Evolutionary conservation across 441 rosid species (phyloP).

Genomic region (Pelargonium exstipulatum): DNA sequence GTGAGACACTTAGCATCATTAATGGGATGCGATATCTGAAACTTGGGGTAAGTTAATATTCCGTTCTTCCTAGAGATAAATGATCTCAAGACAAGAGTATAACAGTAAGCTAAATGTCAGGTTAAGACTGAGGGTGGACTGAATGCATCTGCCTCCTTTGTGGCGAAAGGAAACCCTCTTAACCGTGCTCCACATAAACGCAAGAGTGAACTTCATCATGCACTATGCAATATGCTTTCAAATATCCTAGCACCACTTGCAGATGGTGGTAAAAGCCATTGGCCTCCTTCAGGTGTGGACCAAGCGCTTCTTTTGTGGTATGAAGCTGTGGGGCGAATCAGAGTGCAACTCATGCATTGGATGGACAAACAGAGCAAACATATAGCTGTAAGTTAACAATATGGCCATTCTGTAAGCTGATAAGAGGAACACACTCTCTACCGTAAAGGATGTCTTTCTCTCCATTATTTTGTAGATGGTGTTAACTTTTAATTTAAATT

Average conservation of each 20-base stretch:
- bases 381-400: constrained; percentile 60
- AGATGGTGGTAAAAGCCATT: constrained; percentile 90
- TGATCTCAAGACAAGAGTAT: constrained; percentile 24
- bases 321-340: constrained; percentile 95
- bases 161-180: constrained; percentile 97
- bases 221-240: constrained; percentile 96
- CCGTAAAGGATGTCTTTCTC: not conserved
- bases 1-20: constrained; percentile 89
- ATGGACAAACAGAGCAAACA: constrained; percentile 99
- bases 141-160: constrained; percentile 97
- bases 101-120: constrained; percentile 42
- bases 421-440: not conserved
- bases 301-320: constrained; percentile 91
- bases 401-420: not conserved
- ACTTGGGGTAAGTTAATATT: constrained; percentile 73
- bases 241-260: constrained; percentile 94
- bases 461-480: not conserved
- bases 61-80: constrained; percentile 12
- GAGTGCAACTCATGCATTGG: constrained; percentile 84
- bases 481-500: not conserved
- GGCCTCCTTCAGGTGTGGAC: constrained; percentile 98
- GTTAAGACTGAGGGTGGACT: constrained; percentile 96
- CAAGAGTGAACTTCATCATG: constrained; percentile 98
- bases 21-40: constrained; percentile 98
- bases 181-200: constrained; percentile 86